Conservation (phyloP, 169 alveolate genomes). For the Ichthyophthirius multifiliis region DNA sequence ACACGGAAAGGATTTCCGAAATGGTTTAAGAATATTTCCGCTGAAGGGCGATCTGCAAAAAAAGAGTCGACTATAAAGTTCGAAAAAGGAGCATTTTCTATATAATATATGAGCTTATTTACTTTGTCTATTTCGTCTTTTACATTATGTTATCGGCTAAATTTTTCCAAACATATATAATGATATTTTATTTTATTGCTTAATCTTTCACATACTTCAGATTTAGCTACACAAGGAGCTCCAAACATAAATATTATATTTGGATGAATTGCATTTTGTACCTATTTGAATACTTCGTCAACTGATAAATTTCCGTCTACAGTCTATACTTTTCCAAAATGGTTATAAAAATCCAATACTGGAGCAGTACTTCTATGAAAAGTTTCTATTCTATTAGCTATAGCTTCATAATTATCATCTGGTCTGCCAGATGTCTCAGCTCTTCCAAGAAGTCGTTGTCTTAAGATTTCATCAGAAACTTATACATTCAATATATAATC, state of each 20-base stretch:
- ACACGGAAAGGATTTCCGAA: not conserved
- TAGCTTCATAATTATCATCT: conserved; percentile 67
- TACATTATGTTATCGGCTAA: not conserved
- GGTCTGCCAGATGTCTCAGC: conserved; percentile 58
- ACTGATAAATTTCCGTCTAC: conserved; percentile 19
- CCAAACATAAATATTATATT: conserved; percentile 10
- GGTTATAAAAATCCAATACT: conserved; percentile 2
- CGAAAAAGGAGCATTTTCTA: not conserved
- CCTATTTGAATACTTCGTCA: conserved; percentile 36
- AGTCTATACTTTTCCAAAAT: conserved; percentile 15
- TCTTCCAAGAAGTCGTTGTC: conserved; percentile 56
- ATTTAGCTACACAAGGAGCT: conserved; percentile 6
- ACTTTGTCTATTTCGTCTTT: not conserved
- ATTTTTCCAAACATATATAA: not conserved
- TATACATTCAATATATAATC: conserved; percentile 60
- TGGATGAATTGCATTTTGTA: conserved; percentile 16
- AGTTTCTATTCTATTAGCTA: conserved; percentile 20
- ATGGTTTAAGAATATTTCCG: not conserved
- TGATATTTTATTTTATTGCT: not conserved
- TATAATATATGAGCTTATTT: not conserved
- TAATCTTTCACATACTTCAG: not conserved
- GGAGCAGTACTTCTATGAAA: conserved; percentile 24
- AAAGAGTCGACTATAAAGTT: not conserved
- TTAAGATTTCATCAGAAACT: conserved; percentile 61
- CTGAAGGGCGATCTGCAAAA: not conserved